These are phyloP conservation scores for Discostella stelligeroides DNA, from an alignment of 108 stramenopile species.

Conservation along the genomic window DNA sequence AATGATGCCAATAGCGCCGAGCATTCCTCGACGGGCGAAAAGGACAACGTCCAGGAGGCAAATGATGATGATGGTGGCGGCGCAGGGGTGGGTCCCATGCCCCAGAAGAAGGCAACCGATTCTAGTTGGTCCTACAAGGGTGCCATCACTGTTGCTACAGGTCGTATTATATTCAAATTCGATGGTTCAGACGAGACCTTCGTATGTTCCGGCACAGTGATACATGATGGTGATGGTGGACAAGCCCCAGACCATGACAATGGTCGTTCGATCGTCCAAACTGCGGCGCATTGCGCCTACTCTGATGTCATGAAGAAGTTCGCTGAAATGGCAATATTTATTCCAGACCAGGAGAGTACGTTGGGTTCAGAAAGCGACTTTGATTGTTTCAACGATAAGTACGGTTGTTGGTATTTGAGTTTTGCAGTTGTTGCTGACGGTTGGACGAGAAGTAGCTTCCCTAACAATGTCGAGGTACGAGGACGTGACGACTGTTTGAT, in stretches of 20 bases:
- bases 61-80: not conserved
- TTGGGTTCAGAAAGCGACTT: constrained; percentile 18
- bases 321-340: constrained; percentile 33
- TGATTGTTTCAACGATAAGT: constrained; percentile 31
- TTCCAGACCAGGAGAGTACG: constrained; percentile 28
- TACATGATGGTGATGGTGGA: constrained; percentile 25
- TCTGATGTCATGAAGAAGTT: constrained; percentile 41
- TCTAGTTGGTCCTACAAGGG: constrained; percentile 37
- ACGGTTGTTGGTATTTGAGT: constrained; percentile 35
- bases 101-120: constrained; percentile 12
- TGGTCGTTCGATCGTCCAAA: constrained; percentile 40
- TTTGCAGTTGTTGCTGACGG: constrained; percentile 34
- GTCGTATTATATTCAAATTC: constrained; percentile 43
- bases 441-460: constrained; percentile 21
- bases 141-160: constrained; percentile 27
- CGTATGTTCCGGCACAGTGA: constrained; percentile 42
- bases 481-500: too few relatives aligned
- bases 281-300: constrained; percentile 51
- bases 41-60: not conserved
- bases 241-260: not conserved
- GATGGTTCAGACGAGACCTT: constrained; percentile 19
- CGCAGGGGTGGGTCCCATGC: constrained; percentile 4
- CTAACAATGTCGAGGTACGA: constrained; percentile 23
- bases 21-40: not conserved
- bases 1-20: constrained; percentile 9